Evolutionary conservation across 2,329 filamentous ascomycete species (phyloP).

Genomic region (Exutisphaerella laricina): DNA sequence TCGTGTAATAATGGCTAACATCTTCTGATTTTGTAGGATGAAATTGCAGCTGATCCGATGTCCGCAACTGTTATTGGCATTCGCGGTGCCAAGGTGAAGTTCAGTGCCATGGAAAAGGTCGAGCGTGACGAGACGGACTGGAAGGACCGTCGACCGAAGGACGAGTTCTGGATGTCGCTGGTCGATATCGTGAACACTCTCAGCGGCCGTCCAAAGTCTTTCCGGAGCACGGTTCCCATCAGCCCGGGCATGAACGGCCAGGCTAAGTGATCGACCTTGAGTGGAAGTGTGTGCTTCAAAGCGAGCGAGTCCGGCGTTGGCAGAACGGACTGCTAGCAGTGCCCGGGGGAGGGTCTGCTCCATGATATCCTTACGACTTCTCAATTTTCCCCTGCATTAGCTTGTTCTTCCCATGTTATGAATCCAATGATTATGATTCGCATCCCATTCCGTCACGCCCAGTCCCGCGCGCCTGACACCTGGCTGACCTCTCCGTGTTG

Average conservation of each 20-base stretch:
- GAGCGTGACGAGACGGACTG: constrained; percentile 88
- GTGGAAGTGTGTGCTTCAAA: background rate
- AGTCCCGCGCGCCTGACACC: too few species aligned
- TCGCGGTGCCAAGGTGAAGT: constrained; percentile 82
- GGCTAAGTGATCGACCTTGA: background rate
- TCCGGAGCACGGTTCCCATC: constrained; percentile 17
- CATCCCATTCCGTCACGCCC: background rate
- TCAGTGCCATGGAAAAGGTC: constrained; percentile 71
- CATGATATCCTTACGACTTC: too few species aligned
- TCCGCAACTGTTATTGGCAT: constrained; percentile 85
- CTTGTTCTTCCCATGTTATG: too few species aligned
- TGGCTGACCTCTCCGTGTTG: too few species aligned
- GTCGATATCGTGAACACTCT: constrained; percentile 80
- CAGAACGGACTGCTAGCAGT: too few species aligned
- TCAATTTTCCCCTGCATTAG: too few species aligned
- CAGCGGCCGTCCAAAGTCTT: constrained; percentile 54
- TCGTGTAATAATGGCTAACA: too few species aligned
- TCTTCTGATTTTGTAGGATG: too few species aligned
- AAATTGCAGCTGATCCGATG: constrained; percentile 67
- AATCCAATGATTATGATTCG: constrained; percentile 2
- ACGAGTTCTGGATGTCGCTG: constrained; percentile 78
- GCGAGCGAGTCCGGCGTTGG: constrained; percentile 10
- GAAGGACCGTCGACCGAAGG: constrained; percentile 76
- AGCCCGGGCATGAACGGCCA: constrained; percentile 13
- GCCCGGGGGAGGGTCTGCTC: too few species aligned